phyloP scores from a whole-genome alignment of 2,329 filamentous ascomycete species.

The Cladophialophora carrionii region DNA sequence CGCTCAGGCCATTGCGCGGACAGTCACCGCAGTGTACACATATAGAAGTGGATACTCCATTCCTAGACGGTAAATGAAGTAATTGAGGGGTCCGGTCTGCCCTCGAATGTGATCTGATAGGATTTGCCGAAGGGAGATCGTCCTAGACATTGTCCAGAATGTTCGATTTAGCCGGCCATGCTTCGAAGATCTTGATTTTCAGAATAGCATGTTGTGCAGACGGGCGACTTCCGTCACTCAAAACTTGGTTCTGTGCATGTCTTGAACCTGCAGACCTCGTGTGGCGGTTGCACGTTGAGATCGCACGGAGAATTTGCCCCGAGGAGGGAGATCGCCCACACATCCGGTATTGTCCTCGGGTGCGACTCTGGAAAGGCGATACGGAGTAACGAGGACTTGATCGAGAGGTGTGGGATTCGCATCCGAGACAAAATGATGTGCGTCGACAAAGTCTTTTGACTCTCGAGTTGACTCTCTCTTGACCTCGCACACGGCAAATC shows the following conservation, averaged over 20 bases:
- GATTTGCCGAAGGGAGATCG: constrained; percentile 4
- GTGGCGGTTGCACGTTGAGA: constrained; percentile 9
- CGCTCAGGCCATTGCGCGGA: neutral
- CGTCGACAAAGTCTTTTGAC: neutral
- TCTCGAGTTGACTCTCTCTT: constrained; percentile 4
- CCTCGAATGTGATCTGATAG: neutral
- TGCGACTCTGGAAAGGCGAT: constrained; percentile 2
- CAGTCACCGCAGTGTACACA: neutral
- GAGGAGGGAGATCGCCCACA: constrained; percentile 6
- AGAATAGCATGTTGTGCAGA: neutral
- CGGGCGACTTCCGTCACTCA: neutral
- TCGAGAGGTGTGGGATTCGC: constrained; percentile 9
- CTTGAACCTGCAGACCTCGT: constrained; percentile 7
- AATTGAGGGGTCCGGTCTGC: neutral
- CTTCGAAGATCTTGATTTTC: neutral
- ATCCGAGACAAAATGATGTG: constrained; percentile 17
- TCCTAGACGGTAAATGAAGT: neutral
- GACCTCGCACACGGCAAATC: constrained; percentile 28
- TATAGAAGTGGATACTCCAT: constrained; percentile 13
- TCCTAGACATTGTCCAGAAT: constrained; percentile 25
- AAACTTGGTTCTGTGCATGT: constrained; percentile 17
- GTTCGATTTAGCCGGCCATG: constrained; percentile 20
- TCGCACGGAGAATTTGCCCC: constrained; percentile 20
- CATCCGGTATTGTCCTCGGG: constrained; percentile 1
- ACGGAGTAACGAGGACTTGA: neutral